Base-by-base conservation (phyloP, 352 stramenopile species). In the Globisporangium apiculatum region DNA sequence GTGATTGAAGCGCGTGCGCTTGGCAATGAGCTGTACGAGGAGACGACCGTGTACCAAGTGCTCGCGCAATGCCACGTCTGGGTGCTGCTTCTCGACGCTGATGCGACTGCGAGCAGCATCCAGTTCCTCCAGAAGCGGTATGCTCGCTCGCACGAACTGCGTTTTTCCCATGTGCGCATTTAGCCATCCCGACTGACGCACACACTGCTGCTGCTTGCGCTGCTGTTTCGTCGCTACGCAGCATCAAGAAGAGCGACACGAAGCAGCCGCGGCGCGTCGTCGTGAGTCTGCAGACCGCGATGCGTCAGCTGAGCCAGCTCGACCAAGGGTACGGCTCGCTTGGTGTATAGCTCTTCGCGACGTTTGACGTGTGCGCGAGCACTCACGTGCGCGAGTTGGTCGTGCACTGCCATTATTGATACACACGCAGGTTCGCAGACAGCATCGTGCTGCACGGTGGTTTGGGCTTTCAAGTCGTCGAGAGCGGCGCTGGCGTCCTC, bases 381-480 rank as follows among this genome's bases (percentile, higher is more conserved):
- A 35, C 14, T 10, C 11, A 11, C 35, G 12, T 9, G 15, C 12
- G 9, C 49, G 42, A 40, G 10, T n/a, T 40, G 4, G 15, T 15
- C 14, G 14, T 37, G 15, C 11, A 4, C 3, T 24, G 36, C 5
- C 17, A 0, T 0, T 50, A 55, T 35, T 37, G 8, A 38, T 14
- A 3, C 54, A 36, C 52, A 3, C 54, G 31, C 52, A 92, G 79
- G 18, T 81, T 94, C 35, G 75, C 79, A 8, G 72, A 87, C 8
- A 67, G 70, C 24, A 72, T 81, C 40, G 78, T 92, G 49, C 58
- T 94, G 37, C 71, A 91, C 47, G 84, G 82, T 31, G 84, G 84
- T 38, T 68, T 75, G 37, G 83, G 80, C 47, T 94, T 94, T 49
- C 82, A 91, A 48, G 64, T 91, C 36, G 65, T 83, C 9, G 58